Conservation (phyloP, 345 rosid species). For the Tarenaya hassleriana region DNA sequence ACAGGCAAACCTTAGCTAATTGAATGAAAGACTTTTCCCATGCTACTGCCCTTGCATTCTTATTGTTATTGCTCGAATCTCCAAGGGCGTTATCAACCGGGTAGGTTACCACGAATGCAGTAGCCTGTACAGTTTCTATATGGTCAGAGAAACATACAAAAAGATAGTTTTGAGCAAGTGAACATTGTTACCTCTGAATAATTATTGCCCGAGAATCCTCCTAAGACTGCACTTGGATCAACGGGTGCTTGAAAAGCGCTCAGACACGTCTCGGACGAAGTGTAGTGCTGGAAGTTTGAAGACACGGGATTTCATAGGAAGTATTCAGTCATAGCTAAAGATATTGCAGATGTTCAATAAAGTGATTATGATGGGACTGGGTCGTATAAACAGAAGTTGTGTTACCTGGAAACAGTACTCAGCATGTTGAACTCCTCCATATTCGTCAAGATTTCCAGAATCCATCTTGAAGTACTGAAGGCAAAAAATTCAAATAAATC, state of each 20-base stretch:
- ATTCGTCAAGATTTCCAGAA: slow-evolving; percentile 48
- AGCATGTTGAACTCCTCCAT: slow-evolving; percentile 79
- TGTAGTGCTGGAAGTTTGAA: slow-evolving; percentile 62
- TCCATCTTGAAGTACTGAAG: slow-evolving; percentile 88
- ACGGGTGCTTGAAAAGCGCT: slow-evolving; percentile 95
- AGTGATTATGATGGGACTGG: slow-evolving; percentile 7
- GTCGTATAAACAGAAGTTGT: slow-evolving; percentile 10
- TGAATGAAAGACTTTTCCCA: slow-evolving; percentile 94
- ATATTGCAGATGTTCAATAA: slow-evolving; percentile 10
- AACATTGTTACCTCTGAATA: slow-evolving; percentile 67
- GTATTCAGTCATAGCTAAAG: slow-evolving; percentile 9
- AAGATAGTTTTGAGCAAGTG: slow-evolving; percentile 15
- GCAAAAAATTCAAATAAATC: slow-evolving; percentile 6
- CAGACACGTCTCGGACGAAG: slow-evolving; percentile 72
- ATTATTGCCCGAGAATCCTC: slow-evolving; percentile 84
- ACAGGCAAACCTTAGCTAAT: slow-evolving; percentile 63
- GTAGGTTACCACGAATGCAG: slow-evolving; percentile 83
- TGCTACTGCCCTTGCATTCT: slow-evolving; percentile 66
- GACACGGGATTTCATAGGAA: slow-evolving; percentile 14
- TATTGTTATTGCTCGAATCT: slow-evolving; percentile 41
- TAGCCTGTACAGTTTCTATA: slow-evolving; percentile 55
- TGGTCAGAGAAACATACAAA: slow-evolving; percentile 13
- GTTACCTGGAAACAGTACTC: slow-evolving; percentile 90
- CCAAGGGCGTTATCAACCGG: slow-evolving; percentile 81
- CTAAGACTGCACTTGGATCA: slow-evolving; percentile 92